A percentile compares a stretch with the other conserved stretches of the same genome.
Evolutionary conservation across 306 rosid species (phyloP).

Genomic region (Quercus aquifolioides): DNA sequence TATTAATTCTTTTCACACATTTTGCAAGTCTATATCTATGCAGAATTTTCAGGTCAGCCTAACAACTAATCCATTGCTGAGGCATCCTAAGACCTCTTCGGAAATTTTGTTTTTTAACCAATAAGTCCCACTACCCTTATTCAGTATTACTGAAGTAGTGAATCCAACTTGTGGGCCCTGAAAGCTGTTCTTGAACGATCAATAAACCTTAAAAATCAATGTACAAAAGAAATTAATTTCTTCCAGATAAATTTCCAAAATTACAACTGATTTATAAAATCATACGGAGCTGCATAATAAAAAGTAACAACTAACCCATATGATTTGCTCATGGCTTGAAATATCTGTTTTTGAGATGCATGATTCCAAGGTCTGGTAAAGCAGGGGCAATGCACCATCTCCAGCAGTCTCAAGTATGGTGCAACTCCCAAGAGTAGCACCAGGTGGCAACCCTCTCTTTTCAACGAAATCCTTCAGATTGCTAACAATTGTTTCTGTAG

Average conservation of each 20-base stretch:
- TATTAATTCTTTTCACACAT: not conserved
- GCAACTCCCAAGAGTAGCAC: slow-evolving; percentile 78
- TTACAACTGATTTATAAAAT: not conserved
- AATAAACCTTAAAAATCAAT: not conserved
- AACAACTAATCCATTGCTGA: not conserved
- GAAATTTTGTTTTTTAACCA: not conserved
- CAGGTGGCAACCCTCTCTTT: slow-evolving; percentile 59
- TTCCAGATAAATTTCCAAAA: not conserved
- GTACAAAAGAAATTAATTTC: not conserved
- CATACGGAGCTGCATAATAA: slow-evolving; percentile 5
- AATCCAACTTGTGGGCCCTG: not conserved
- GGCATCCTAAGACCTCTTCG: not conserved
- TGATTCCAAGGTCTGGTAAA: slow-evolving; percentile 52
- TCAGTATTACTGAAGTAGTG: not conserved
- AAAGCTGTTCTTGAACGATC: not conserved
- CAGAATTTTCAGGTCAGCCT: not conserved
- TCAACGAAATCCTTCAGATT: slow-evolving; percentile 61
- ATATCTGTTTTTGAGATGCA: slow-evolving; percentile 33
- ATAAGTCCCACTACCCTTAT: slow-evolving; percentile 5
- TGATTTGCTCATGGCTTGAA: slow-evolving; percentile 46
- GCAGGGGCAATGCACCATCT: slow-evolving; percentile 53
- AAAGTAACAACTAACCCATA: slow-evolving; percentile 60
- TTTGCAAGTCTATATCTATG: not conserved
- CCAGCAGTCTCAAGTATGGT: slow-evolving; percentile 73
- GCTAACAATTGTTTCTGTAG: slow-evolving; percentile 62